Base-by-base conservation (phyloP, 768 basidiomycete genomes). In the Boletus rubroflammeus region DNA sequence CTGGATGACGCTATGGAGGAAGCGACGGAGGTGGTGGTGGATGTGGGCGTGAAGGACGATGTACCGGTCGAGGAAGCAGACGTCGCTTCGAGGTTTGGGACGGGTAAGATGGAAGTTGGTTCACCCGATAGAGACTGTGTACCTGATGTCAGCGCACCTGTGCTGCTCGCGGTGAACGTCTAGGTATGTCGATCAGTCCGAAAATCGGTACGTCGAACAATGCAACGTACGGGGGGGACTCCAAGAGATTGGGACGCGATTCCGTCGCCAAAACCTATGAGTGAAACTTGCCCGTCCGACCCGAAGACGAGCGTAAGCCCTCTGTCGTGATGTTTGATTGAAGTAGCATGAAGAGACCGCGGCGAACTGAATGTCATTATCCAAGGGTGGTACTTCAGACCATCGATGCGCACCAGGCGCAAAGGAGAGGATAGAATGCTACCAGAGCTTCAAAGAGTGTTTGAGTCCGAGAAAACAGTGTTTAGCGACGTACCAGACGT, bases 351-450 rank as follows among this genome's bases (percentile, higher is more conserved):
- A 56, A 40, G 44, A 41, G 46, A 58, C 34, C 3, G 59, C 14
- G 19, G 26, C 2, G 56, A 64, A 46, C 51, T 54, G 44, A 25
- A 36, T 50, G 19, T 50, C 67, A 68, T 67, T 42, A 59, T 68
- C 50, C 59, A 40, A 55, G 11, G 50, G 14, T 25, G 32, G 39
- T 39, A 9, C 32, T 42, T 53, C 29, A 58, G 44, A 61, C 62
- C 62, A 69, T 67, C 29, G 51, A 58, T 46, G 66, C 67, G 67
- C 67, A 45, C 67, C 67, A 48, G 67, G 67, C 67, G 65, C 67
- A 64, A 49, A 51, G 7, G 39, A 45, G n/a, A 25, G 32, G 25
- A 50, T 11, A 43, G 36, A 54, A 51, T 50, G 14, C 29, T 36
- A 19, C 47, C 35, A 36, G 34, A 36, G 23, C 35, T 26, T 48